Base-by-base conservation (phyloP, 176 grass and related monocot species). In the Eragrostis nindensis region DNA sequence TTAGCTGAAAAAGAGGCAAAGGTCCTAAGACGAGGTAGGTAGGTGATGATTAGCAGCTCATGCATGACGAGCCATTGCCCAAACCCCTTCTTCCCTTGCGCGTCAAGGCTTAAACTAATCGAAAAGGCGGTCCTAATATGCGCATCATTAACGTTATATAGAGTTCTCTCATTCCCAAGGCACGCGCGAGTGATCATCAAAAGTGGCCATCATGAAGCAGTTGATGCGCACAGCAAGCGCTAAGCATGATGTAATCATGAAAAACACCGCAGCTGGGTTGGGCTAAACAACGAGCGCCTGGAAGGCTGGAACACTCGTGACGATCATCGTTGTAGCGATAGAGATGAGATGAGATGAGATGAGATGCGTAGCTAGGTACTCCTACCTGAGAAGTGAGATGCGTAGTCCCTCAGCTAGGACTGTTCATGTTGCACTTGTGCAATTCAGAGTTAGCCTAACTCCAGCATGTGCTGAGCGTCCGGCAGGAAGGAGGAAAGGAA, bases 31-130 rank as follows among this genome's bases (percentile, higher is more conserved):
- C 57, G 12, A 61, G 11, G 19, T 60, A 6, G n/a, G 1, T 11
- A 12, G 50, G 47, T 49, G 50, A 70, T 84, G 54, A 77, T 76
- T 61, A 70, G 52, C 19, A 62, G 82, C 53, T 70, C 82, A 70
- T 41, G 53, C 52, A n/a, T n/a, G n/a, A 60, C 0, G n/a, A 77
- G 16, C 73, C 29, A 64, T 78, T 85, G 27, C 25, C 60, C 60
- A 16, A 16, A 63, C 43, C 40, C 11, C 27, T 5, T 44, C 46
- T 73, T 73, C 44, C 46, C 66, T 85, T 78, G n/a, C 42, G 74
- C 41, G 54, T 14, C 66, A 85, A 85, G 74, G 62, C 66, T 36
- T 78, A 78, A 66, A 78, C 43, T 71, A 78, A 62, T 71, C n/a
- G 66, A 21, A 84, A 71, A 70, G 66, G 66, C 14, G 0, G n/a